Percentiles rank a stretch among this genome's conserved stretches.
phyloP scores from a whole-genome alignment of 2,329 filamentous ascomycete species.

The Pestalotiopsis sp. region DNA sequence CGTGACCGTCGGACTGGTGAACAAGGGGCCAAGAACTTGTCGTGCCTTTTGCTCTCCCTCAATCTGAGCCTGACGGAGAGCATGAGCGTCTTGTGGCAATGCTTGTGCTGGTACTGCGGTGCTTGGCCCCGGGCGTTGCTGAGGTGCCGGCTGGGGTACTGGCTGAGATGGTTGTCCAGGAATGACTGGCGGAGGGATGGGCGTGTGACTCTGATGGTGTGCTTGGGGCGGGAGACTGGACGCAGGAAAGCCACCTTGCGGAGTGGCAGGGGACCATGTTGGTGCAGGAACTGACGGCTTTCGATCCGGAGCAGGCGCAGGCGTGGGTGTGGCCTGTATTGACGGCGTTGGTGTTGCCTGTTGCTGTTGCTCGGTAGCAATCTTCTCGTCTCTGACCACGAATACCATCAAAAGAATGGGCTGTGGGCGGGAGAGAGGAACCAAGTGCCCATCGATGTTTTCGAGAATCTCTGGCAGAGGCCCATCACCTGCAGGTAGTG shows the following conservation, averaged over 20 bases:
- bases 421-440: conserved; percentile 72
- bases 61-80: conserved; percentile 43
- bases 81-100: conserved; percentile 29
- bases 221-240: conserved; percentile 19
- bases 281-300: conserved; percentile 52
- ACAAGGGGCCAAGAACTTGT: conserved; percentile 65
- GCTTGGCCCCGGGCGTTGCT: conserved; percentile 18
- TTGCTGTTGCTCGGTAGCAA: conserved; percentile 29
- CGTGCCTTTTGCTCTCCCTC: conserved; percentile 59
- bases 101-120: conserved; percentile 25
- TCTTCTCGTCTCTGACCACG: conserved; percentile 70
- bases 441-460: conserved; percentile 80
- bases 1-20: conserved; percentile 65
- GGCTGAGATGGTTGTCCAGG: conserved; percentile 29
- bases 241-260: conserved; percentile 35
- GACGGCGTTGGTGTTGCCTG: conserved; percentile 26
- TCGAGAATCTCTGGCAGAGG: conserved; percentile 84
- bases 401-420: conserved; percentile 83
- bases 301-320: conserved; percentile 39
- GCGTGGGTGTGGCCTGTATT: conserved; percentile 15
- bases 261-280: conserved; percentile 55
- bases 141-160: conserved; percentile 21
- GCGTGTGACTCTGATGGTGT: conserved; percentile 31
- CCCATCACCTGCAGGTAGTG: conserved; percentile 71
- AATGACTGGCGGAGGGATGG: conserved; percentile 32